These are phyloP conservation scores for Ogataea pini DNA, from an alignment of 805 yeast species.

Conservation along the genomic window DNA sequence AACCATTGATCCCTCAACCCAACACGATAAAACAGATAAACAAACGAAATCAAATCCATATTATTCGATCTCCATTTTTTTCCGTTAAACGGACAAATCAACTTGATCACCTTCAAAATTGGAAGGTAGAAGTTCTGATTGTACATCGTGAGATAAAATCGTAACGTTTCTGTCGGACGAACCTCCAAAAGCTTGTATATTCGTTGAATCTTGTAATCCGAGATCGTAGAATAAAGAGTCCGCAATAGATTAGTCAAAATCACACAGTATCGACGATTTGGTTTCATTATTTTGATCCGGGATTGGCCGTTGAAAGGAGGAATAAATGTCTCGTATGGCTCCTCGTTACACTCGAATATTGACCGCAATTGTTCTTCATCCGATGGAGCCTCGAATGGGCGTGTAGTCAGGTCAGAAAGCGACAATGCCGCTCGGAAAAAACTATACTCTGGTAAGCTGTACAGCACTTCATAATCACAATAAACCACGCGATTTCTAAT, in stretches of 20 bases:
- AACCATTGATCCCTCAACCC: constrained; percentile 85
- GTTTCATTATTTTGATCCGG: constrained; percentile 23
- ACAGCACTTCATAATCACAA: constrained; percentile 34
- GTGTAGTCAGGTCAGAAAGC: constrained; percentile 12
- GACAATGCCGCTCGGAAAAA: constrained; percentile 27
- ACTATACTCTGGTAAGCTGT: constrained; percentile 29
- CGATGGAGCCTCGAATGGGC: constrained; percentile 13
- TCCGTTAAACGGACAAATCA: constrained; percentile 86
- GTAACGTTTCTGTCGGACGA: constrained; percentile 63
- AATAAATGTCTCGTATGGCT: constrained; percentile 22
- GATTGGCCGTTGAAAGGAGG: constrained; percentile 34
- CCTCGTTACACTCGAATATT: constrained; percentile 21
- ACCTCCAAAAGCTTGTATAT: constrained; percentile 60
- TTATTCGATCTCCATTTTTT: constrained; percentile 91
- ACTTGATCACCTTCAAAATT: constrained; percentile 70
- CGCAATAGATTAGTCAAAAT: constrained; percentile 53
- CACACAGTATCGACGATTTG: constrained; percentile 45
- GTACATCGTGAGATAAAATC: constrained; percentile 58
- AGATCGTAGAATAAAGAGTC: constrained; percentile 55
- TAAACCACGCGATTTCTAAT: constrained; percentile 33
- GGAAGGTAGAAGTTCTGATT: constrained; percentile 67
- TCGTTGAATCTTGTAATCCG: constrained; percentile 70
- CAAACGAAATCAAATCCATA: constrained; percentile 90
- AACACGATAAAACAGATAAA: constrained; percentile 72
- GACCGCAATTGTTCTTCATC: constrained; percentile 18